Evolutionary conservation across 768 basidiomycete species (phyloP).

Genomic region (Trametes meyenii): DNA sequence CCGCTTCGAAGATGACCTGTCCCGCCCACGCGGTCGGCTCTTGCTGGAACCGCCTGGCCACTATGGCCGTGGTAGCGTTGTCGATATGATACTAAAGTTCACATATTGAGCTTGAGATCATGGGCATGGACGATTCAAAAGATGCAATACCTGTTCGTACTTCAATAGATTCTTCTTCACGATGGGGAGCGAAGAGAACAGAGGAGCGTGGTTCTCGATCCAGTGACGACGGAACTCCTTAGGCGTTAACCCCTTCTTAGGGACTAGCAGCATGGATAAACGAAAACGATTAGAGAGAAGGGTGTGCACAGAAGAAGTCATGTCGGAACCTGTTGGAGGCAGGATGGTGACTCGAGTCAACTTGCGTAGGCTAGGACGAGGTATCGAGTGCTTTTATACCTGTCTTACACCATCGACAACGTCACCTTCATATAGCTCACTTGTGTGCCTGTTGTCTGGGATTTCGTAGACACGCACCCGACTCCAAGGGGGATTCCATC

Average conservation of each 20-base stretch:
- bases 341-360: background rate
- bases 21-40: background rate
- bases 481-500: too few species aligned
- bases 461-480: too few species aligned
- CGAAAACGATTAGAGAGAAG: background rate
- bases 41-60: background rate
- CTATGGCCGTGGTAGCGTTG: background rate
- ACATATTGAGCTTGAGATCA: background rate
- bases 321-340: background rate
- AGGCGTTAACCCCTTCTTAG: background rate
- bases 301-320: background rate
- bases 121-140: background rate
- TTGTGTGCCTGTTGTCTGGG: too few species aligned
- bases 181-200: constrained; percentile 8
- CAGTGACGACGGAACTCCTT: constrained; percentile 8
- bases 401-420: background rate
- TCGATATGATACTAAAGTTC: background rate
- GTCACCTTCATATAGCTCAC: too few species aligned
- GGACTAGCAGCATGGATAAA: background rate
- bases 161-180: constrained; percentile 10
- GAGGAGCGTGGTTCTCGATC: background rate
- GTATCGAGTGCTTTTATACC: background rate
- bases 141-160: constrained; percentile 5
- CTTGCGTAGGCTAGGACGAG: background rate
- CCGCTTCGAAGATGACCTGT: constrained; percentile 4